Evolutionary conservation across 1,284 basidiomycete species (phyloP), one percentile per base, ranked within the genome.

Genomic region (Malassezia nana): DNA sequence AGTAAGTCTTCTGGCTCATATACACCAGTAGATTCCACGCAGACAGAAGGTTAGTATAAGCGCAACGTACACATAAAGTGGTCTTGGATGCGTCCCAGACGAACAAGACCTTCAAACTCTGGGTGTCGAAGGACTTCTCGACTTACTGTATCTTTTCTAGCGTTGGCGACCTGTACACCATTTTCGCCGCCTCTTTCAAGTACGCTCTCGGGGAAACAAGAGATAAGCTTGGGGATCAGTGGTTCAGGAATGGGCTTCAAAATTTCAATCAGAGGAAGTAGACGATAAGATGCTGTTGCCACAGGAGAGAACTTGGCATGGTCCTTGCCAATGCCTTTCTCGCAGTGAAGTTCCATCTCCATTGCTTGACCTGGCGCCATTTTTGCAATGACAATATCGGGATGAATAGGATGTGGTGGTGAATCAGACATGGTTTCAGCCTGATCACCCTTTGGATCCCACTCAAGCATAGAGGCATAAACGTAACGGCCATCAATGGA

Each of bases 231-330:
- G 31, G 83, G 79, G 50, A 78, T 76, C 45, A 78, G 45, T 78
- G 84, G 58, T 77, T 79, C 50, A 76, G 81, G 64, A 78, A 84
- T 63, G 78, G 85, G 84, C 66, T 84, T 81, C 57, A 80, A 72
- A 61, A 98, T 82, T 58, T 84, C 79, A 73, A 99, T 87, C 64
- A 86, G 80, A 0, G 92, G 94, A 22, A 95, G 81, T 4, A 96
- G 80, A 43, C 92, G 85, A 75, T 98, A 99, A 2, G 90, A 87
- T 1, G 92, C 65, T 3, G 52, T 68, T 45, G 74, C 63, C 46
- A 98, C 94, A n/a, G 94, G 89, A 52, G 83, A 89, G 76, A 87
- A 98, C 74, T 99, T 99, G 38, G 94, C 90, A 71, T 99, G 94
- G 65, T 92, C 89, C 66, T 87, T 89, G 18, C 89, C 91, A n/a